These are phyloP conservation scores for Pseudogymnoascus sp. DNA, from an alignment of 2,329 filamentous ascomycete genomes.

Conservation along the genomic window DNA sequence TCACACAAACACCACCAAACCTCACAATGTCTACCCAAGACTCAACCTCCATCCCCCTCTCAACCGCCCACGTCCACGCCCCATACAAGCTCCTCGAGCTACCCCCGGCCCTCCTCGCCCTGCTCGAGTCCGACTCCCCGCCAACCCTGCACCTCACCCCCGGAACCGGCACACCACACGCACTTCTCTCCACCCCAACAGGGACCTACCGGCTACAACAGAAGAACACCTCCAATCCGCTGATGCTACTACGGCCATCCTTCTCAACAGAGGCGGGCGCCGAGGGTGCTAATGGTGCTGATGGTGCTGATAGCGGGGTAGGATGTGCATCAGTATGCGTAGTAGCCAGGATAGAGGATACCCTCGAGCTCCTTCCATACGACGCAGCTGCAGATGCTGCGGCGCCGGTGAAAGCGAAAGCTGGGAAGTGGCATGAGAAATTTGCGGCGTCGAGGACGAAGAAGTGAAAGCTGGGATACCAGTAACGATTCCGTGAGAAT, in stretches of 20 bases:
- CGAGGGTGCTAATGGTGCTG: slow-evolving; percentile 15
- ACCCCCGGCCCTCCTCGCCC: slow-evolving; percentile 45
- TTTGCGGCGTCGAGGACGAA: slow-evolving; percentile 33
- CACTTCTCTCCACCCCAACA: slow-evolving; percentile 42
- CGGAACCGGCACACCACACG: slow-evolving; percentile 34
- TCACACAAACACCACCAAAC: background rate
- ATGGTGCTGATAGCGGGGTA: slow-evolving; percentile 14
- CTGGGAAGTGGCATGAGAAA: slow-evolving; percentile 51
- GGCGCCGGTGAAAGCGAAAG: slow-evolving; percentile 24
- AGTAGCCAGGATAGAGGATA: slow-evolving; percentile 52
- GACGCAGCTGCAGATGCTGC: slow-evolving; percentile 14
- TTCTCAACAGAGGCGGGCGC: slow-evolving; percentile 18
- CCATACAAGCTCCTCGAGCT: slow-evolving; percentile 55
- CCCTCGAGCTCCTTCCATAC: slow-evolving; percentile 48
- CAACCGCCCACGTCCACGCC: slow-evolving; percentile 38
- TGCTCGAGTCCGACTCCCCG: slow-evolving; percentile 45
- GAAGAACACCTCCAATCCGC: slow-evolving; percentile 60
- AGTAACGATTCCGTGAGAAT: background rate
- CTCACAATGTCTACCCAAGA: slow-evolving; percentile 24
- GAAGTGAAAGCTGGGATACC: slow-evolving; percentile 11
- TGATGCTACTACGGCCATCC: slow-evolving; percentile 44
- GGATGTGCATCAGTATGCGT: slow-evolving; percentile 35
- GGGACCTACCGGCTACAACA: slow-evolving; percentile 52
- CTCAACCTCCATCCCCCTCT: slow-evolving; percentile 39
- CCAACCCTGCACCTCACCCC: slow-evolving; percentile 42